Evolutionary conservation across 805 yeast genomes (phyloP).

Genomic region (Kazachstania martiniae): DNA sequence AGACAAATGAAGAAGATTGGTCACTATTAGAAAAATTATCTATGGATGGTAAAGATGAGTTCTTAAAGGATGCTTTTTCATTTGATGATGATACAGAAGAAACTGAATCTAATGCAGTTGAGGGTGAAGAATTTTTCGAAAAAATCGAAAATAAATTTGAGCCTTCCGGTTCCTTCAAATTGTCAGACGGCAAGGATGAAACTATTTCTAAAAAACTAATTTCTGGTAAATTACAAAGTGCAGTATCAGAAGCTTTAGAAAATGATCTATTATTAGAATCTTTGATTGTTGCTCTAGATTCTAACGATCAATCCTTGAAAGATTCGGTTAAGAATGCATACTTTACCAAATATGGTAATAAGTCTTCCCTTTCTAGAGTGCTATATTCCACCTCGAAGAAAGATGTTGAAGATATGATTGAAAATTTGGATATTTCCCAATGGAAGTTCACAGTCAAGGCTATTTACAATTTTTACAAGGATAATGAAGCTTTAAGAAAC

Average conservation of each 20-base stretch:
- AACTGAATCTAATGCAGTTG: constrained; percentile 13
- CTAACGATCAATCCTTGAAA: constrained; percentile 44
- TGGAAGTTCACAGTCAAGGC: constrained; percentile 81
- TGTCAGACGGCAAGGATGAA: constrained; percentile 36
- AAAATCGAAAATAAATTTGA: constrained; percentile 26
- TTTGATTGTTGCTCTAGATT: constrained; percentile 64
- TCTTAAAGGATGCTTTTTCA: constrained; percentile 37
- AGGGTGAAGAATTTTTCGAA: constrained; percentile 31
- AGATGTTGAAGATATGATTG: constrained; percentile 57
- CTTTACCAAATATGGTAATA: constrained; percentile 43
- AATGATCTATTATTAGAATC: constrained; percentile 67
- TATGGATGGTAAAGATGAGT: constrained; percentile 37
- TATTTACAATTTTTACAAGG: constrained; percentile 42
- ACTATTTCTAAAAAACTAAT: constrained; percentile 42
- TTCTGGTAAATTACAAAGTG: constrained; percentile 50
- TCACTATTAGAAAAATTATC: constrained; percentile 42
- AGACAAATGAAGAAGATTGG: constrained; percentile 52
- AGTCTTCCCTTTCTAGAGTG: constrained; percentile 55
- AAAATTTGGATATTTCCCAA: constrained; percentile 60
- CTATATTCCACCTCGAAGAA: constrained; percentile 52
- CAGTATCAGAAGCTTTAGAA: constrained; percentile 56
- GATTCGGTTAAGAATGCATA: constrained; percentile 62
- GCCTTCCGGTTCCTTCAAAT: constrained; percentile 47
- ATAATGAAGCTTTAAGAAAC: constrained; percentile 39
- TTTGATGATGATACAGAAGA: constrained; percentile 26